phyloP scores from a whole-genome alignment of 768 basidiomycete genomes.

The Psilocybe subaeruginosa region DNA sequence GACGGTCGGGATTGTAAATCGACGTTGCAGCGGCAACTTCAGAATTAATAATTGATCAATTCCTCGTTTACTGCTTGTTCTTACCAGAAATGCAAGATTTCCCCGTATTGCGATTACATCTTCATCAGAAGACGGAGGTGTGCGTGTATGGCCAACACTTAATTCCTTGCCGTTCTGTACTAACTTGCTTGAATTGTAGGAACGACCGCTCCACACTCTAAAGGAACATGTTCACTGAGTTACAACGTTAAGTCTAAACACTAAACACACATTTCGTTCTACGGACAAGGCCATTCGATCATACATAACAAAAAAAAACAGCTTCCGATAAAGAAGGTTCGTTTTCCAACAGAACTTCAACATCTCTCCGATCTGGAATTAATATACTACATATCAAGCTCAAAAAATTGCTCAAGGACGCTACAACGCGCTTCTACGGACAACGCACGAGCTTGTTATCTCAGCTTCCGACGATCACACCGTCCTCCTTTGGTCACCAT shows the following conservation, averaged over 20 bases:
- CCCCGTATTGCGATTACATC: too few species aligned
- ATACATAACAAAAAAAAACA: conserved; percentile 66
- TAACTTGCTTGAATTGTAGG: conserved; percentile 44
- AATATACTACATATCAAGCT: conserved; percentile 43
- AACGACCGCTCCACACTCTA: conserved; percentile 78
- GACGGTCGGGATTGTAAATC: too few species aligned
- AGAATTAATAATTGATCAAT: too few species aligned
- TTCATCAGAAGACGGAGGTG: too few species aligned
- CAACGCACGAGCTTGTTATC: conserved; percentile 81
- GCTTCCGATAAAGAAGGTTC: conserved; percentile 82
- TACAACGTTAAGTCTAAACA: conserved; percentile 75
- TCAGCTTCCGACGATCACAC: conserved; percentile 99
- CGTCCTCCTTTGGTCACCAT: conserved; percentile 92
- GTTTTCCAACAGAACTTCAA: conserved; percentile 11
- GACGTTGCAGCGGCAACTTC: too few species aligned
- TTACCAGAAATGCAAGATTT: too few species aligned
- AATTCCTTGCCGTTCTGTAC: too few species aligned
- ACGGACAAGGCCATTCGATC: conserved; percentile 94
- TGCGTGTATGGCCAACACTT: too few species aligned
- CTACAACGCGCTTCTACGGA: conserved; percentile 70
- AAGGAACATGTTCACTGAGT: conserved; percentile 99
- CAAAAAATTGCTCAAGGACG: conserved; percentile 75
- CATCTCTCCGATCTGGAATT: background rate
- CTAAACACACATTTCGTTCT: conserved; percentile 95
- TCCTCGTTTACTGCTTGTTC: too few species aligned